These are phyloP conservation scores for Akanthomyces dipterigenus DNA, from an alignment of 2,329 filamentous ascomycete genomes.

Conservation along the genomic window DNA sequence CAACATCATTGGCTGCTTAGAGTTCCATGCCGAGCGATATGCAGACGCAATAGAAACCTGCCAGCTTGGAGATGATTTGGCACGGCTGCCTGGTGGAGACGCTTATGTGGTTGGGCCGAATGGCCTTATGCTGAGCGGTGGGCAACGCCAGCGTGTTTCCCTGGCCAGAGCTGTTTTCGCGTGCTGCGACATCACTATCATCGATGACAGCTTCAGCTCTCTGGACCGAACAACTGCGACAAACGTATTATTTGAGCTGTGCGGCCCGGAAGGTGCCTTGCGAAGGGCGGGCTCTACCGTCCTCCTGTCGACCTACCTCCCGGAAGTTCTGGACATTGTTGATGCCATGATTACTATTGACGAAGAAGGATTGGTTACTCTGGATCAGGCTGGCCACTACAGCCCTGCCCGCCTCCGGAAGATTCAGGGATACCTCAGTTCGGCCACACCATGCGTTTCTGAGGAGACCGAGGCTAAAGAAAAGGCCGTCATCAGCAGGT, in stretches of 20 bases:
- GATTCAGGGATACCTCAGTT: background rate
- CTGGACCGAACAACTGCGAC: background rate
- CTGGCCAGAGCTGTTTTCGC: constrained; percentile 1
- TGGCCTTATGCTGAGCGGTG: background rate
- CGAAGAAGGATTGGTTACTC: background rate
- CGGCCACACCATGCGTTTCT: background rate
- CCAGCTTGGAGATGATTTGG: background rate
- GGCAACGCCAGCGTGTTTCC: background rate
- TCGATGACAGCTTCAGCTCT: background rate
- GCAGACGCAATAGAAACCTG: background rate
- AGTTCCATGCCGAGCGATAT: background rate
- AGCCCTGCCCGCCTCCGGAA: background rate
- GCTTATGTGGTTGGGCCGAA: background rate
- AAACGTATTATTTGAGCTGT: background rate
- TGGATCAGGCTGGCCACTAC: background rate
- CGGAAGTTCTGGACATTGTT: background rate
- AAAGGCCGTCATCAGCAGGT: background rate
- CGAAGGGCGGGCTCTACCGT: background rate
- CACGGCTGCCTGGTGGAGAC: background rate
- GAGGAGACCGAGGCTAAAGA: background rate
- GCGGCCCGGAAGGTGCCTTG: background rate
- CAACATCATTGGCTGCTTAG: background rate
- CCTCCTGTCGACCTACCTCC: background rate
- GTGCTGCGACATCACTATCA: background rate
- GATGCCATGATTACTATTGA: background rate